Conservation (phyloP, 1,139 yeast genomes). For the Debaryomyces sp. region DNA sequence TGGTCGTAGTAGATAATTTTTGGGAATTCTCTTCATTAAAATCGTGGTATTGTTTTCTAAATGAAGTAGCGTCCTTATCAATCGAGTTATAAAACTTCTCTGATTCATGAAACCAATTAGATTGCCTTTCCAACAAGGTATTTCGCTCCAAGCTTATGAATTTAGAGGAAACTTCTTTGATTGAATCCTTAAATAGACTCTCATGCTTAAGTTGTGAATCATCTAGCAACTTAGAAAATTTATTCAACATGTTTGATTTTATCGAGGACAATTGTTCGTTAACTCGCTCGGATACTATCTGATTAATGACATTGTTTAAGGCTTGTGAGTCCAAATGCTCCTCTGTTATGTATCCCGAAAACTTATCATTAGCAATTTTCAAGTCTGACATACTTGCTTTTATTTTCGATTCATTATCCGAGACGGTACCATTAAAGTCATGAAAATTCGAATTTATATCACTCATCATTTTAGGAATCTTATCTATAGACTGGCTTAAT, state of each 20-base stretch:
- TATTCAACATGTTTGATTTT: constrained; percentile 8
- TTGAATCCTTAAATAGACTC: constrained; percentile 11
- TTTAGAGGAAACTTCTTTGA: constrained; percentile 12
- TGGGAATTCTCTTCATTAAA: constrained; percentile 9
- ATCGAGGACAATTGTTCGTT: constrained; percentile 10
- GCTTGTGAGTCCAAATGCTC: constrained; percentile 14
- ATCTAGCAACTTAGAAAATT: constrained; percentile 12
- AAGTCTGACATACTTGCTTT: constrained; percentile 15
- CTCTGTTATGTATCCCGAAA: constrained; percentile 17
- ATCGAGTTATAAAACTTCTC: constrained; percentile 7
- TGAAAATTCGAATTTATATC: constrained; percentile 5
- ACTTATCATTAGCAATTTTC: constrained; percentile 16
- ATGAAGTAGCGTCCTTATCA: constrained; percentile 8
- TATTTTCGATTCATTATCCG: constrained; percentile 3
- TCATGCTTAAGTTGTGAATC: constrained; percentile 11
- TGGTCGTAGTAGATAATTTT: constrained; percentile 11
- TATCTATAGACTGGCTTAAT: constrained; percentile 7
- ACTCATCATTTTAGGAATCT: constrained; percentile 7
- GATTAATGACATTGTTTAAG: constrained; percentile 5
- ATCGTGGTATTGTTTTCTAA: constrained; percentile 6
- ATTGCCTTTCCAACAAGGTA: constrained; percentile 12
- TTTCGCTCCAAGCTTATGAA: constrained; percentile 9
- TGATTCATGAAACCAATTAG: constrained; percentile 14
- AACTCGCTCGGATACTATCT: constrained; percentile 9
- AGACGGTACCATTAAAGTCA: constrained; percentile 1